A percentile compares a stretch with the other conserved stretches of the same genome.
Conservation (phyloP, 352 stramenopile species). For the Globisporangium iwayamae region DNA sequence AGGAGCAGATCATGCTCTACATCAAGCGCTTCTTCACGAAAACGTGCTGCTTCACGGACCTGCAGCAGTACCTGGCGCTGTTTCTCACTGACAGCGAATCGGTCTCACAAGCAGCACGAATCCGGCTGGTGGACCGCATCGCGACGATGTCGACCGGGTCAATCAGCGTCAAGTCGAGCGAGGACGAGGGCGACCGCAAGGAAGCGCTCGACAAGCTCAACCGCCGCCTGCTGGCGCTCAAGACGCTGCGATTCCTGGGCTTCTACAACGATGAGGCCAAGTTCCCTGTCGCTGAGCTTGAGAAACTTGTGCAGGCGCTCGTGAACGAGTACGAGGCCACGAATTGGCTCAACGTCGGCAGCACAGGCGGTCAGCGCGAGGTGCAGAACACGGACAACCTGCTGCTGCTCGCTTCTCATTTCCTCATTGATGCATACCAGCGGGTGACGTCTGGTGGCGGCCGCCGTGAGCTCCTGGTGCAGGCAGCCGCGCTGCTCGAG, state of each 20-base stretch:
- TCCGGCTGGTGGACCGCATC: constrained; percentile 34
- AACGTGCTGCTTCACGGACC: constrained; percentile 82
- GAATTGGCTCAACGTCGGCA: constrained; percentile 70
- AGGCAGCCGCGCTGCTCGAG: constrained; percentile 60
- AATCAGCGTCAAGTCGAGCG: constrained; percentile 17
- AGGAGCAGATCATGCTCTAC: constrained; percentile 55
- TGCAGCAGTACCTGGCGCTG: constrained; percentile 70
- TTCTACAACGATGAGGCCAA: constrained; percentile 28
- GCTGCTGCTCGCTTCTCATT: constrained; percentile 66
- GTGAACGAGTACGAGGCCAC: constrained; percentile 66
- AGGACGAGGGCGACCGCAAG: constrained; percentile 28
- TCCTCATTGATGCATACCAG: constrained; percentile 70
- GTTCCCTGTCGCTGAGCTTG: constrained; percentile 30
- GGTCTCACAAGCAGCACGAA: constrained; percentile 34
- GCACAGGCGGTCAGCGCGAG: constrained; percentile 71
- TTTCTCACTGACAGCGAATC: constrained; percentile 24
- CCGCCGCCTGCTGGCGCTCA: constrained; percentile 56
- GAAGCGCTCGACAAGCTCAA: constrained; percentile 45
- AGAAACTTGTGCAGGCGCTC: constrained; percentile 38
- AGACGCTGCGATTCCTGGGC: constrained; percentile 69
- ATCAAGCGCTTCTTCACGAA: constrained; percentile 70
- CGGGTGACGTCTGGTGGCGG: constrained; percentile 14
- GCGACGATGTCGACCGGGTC: constrained; percentile 32
- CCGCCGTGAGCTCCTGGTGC: constrained; percentile 40
- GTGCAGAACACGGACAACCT: constrained; percentile 84